Conservation (phyloP, 2,329 filamentous ascomycete species). For the Orbilia blumenaviensis region DNA sequence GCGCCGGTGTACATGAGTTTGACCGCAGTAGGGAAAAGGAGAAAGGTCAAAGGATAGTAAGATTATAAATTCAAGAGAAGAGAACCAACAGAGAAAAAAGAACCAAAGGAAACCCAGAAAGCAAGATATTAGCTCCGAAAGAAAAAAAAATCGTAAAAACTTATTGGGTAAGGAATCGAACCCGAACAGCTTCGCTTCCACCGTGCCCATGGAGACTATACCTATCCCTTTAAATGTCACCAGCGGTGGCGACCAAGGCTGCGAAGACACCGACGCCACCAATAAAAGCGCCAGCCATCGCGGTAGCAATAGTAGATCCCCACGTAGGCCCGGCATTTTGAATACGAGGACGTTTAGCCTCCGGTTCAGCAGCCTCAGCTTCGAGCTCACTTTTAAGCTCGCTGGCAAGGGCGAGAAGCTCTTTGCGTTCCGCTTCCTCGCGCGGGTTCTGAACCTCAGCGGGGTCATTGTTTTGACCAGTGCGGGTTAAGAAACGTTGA, state of each 20-base stretch:
- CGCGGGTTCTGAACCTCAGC: conserved; percentile 56
- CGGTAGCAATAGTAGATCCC: conserved; percentile 57
- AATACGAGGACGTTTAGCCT: conserved; percentile 55
- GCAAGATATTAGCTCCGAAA: conserved; percentile 12
- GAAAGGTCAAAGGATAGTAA: not conserved
- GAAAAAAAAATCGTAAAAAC: conserved; percentile 22
- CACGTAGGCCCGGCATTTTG: conserved; percentile 37
- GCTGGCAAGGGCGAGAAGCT: conserved; percentile 1
- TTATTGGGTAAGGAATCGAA: conserved; percentile 1
- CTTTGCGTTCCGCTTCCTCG: conserved; percentile 49
- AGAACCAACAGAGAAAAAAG: conserved; percentile 3
- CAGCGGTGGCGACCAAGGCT: conserved; percentile 61
- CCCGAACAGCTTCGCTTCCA: too few species aligned
- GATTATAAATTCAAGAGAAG: conserved; percentile 9
- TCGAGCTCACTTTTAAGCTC: conserved; percentile 34
- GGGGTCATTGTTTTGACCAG: not conserved
- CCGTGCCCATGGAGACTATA: too few species aligned
- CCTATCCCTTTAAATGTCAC: conserved; percentile 57
- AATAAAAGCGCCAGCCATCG: conserved; percentile 60
- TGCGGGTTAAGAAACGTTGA: conserved; percentile 13
- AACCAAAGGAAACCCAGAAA: not conserved
- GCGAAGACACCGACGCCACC: conserved; percentile 60
- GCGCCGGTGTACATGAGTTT: conserved; percentile 54
- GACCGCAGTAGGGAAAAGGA: not conserved
- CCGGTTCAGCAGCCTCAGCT: conserved; percentile 23